Base-by-base conservation (phyloP, 2,329 filamentous ascomycete genomes). In the Phyllosticta citrichinensis region DNA sequence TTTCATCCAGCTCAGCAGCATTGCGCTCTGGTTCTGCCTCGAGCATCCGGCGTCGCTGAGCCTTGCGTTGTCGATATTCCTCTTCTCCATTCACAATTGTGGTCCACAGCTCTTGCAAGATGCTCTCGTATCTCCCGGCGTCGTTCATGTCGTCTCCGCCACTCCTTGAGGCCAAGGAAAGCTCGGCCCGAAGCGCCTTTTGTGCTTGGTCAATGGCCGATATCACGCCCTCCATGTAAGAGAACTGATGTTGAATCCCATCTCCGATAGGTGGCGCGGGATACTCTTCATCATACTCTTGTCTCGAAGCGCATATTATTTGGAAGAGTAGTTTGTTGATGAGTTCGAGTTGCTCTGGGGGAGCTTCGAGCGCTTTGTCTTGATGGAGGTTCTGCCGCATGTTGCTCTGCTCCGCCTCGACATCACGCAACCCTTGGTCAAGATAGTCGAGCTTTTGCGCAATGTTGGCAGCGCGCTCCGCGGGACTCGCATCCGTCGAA, bases 361-460 rank as follows among this genome's bases (percentile, higher is more conserved):
- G 75, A 56, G 79, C 75, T 67, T 73, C 70, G 1, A 73, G 67
- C 19, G 67, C 70, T 33, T 65, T 69, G 24, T 70, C 66, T 24
- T 24, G 30, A 20, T 54, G 20, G 55, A 40, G 12, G 27, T 35
- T 35, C 53, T 58, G 14, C n/a, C 63, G 68, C 56, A 68, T 63
- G 53, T 67, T 68, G 20, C 65, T 65, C n/a, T 86, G 81, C 65
- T 85, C 83, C 17, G 82, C 78, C 47, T 80, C 78, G 11, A 92
- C 81, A 9, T 80, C 79, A 30, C 79, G 76, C 33, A 94, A 74
- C 1, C 84, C 83, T 66, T 82, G 82, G 62, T 88, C 85, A 2
- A 95, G 77, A 67, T 91, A 92, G 51, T 87, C 83, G 20, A 94
- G 73, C 68, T 92, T 87, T 30, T 77, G 76, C 62, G 80, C 75